Evolutionary conservation across 306 rosid species (phyloP), one percentile per base, ranked within the genome.

Genomic region (Dryas drummondii): DNA sequence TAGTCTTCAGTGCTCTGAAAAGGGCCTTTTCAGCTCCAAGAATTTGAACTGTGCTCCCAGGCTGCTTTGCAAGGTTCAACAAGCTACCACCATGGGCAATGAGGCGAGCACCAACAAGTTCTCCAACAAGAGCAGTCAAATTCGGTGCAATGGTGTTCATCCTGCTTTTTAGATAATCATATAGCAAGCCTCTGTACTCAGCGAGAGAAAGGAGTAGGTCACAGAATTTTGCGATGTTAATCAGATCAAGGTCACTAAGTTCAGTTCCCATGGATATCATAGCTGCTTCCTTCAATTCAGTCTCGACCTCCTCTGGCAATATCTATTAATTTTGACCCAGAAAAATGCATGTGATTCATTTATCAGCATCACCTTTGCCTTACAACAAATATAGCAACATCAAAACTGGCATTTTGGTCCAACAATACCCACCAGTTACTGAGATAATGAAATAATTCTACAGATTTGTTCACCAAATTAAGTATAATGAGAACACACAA

Each of bases 11-110:
- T 2, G 99, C 97, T 61, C 99, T 87, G 44, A 91, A 94, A 48
- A 94, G 97, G 67, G 98, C 97, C 87, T 94, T 94, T 78, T 91
- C 98, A 61, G 97, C 97, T 76, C 97, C 97, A 57, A 94, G 97
- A 83, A 94, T 94, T 84, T 94, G 97, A 26, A 91, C 90, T 0
- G 97, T 94, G 72, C 97, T 94, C 45, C 97, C 97, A 47, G 98
- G 98, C 88, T 94, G 97, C 88, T 94, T 94, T 5, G 98, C 93
- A 76, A 94, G 97, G 82, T 91, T 94, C 60, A 92, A 2, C 81
- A 94, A 84, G 81, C 98, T 90, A 66, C 97, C 97, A 1, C 97
- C 98, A 68, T 90, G 97, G 42, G 98, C 93, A 64, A 94, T 94
- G 79, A 94, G 97, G 66, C 98, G 96, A 74, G 98, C 98, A 80